Evolutionary conservation across 345 rosid genomes (phyloP).

Genomic region (Anastatica hierochuntica): DNA sequence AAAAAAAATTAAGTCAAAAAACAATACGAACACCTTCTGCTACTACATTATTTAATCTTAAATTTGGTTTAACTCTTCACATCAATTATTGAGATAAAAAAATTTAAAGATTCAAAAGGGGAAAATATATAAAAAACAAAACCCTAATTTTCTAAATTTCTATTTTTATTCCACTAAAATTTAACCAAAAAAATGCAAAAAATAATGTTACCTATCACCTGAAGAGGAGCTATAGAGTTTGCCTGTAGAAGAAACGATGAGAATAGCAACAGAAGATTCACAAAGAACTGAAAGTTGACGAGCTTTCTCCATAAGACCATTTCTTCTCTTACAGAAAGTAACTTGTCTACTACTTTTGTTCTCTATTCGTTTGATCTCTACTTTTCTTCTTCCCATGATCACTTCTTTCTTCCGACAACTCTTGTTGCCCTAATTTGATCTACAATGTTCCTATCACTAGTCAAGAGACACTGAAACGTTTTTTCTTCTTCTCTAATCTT

Average conservation of each 20-base stretch:
- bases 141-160: slow-evolving; percentile 7
- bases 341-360: slow-evolving; percentile 56
- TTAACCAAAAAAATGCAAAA: not conserved
- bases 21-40: not conserved
- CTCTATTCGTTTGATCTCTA: slow-evolving; percentile 61
- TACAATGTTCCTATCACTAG: not conserved
- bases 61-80: not conserved
- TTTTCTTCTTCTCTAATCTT: not conserved
- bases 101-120: not conserved
- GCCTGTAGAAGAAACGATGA: slow-evolving; percentile 52
- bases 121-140: not conserved
- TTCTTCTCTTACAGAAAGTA: slow-evolving; percentile 55
- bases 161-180: not conserved
- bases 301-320: slow-evolving; percentile 65
- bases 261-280: slow-evolving; percentile 42
- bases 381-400: slow-evolving; percentile 46
- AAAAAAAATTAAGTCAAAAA: not conserved
- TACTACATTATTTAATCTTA: slow-evolving; percentile 3
- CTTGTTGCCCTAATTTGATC: slow-evolving; percentile 7
- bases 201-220: slow-evolving; percentile 34
- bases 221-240: slow-evolving; percentile 42
- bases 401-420: not conserved
- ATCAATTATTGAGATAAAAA: not conserved
- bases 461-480: too few relatives aligned
- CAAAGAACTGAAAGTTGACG: slow-evolving; percentile 63